phyloP scores from a whole-genome alignment of 2,329 filamentous ascomycete genomes.

The Cytospora piceicola region DNA sequence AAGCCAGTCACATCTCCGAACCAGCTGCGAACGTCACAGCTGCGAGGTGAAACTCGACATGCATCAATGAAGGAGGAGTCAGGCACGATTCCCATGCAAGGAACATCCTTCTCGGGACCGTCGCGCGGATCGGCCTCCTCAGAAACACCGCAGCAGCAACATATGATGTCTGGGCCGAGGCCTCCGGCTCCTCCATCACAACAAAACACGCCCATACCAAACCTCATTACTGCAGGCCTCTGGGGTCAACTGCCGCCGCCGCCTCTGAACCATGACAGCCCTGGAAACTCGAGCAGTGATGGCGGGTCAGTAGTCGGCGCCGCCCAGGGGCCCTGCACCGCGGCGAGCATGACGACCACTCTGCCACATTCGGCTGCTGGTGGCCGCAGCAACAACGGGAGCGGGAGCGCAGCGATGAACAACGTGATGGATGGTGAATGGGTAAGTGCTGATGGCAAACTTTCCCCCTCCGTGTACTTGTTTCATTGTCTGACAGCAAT shows the following conservation, averaged over 20 bases:
- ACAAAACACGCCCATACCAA: conserved; percentile 25
- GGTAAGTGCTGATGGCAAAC: conserved; percentile 10
- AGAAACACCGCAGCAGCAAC: conserved; percentile 26
- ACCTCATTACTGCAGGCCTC: conserved; percentile 50
- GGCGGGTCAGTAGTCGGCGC: conserved; percentile 40
- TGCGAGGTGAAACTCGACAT: not conserved
- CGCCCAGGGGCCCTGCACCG: conserved; percentile 19
- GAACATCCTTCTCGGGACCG: not conserved
- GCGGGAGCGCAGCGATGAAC: not conserved
- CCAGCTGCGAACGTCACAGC: conserved; percentile 12
- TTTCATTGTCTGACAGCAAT: not conserved
- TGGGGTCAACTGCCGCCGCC: conserved; percentile 49
- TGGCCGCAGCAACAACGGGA: not conserved
- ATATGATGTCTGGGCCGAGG: conserved; percentile 26
- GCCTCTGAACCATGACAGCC: conserved; percentile 45
- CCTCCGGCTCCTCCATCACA: conserved; percentile 1
- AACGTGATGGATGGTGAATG: conserved; percentile 18
- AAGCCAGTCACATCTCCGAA: not conserved
- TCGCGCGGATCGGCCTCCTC: conserved; percentile 3
- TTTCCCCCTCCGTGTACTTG: not conserved
- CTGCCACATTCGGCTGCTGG: conserved; percentile 7
- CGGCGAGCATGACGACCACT: conserved; percentile 3
- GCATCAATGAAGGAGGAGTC: conserved; percentile 10
- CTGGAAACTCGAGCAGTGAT: conserved; percentile 48
- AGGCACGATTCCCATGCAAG: not conserved